Conservation (phyloP, 2,329 filamentous ascomycete genomes). For the Trichoderma gracile region DNA sequence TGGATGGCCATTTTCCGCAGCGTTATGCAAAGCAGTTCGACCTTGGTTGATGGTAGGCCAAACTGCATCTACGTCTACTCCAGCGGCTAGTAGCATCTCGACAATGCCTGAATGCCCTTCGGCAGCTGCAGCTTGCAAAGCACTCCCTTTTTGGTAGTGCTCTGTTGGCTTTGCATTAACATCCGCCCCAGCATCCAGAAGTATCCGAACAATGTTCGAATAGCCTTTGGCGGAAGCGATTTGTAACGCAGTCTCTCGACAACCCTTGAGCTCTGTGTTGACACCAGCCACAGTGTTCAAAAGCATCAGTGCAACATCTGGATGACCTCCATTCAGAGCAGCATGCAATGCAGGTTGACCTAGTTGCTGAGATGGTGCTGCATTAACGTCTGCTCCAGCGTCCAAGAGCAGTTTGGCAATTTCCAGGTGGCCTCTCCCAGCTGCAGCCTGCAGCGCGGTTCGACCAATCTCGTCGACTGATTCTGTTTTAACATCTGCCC, state of each 20-base stretch:
- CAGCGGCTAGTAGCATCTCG: conserved; percentile 1
- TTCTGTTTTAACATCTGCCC: not conserved
- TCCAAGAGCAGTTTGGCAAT: not conserved
- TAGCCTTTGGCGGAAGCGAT: conserved; percentile 14
- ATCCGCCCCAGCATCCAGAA: not conserved
- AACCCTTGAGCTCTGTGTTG: no score
- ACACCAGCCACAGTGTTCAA: not conserved
- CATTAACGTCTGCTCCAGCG: not conserved
- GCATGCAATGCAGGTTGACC: not conserved
- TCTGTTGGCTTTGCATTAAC: no score
- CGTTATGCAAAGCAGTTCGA: conserved; percentile 13
- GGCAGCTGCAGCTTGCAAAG: not conserved
- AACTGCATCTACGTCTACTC: not conserved
- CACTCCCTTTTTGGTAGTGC: not conserved
- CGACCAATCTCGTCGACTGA: not conserved
- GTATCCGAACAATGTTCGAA: not conserved
- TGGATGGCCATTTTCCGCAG: conserved; percentile 1
- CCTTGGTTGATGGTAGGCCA: not conserved
- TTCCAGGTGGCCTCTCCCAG: conserved; percentile 2
- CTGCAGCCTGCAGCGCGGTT: conserved; percentile 19
- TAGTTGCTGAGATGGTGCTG: not conserved
- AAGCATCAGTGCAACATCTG: not conserved
- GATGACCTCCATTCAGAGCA: not conserved
- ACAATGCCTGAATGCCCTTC: not conserved
- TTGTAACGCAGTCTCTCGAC: conserved; percentile 11